Evolutionary conservation across 1,284 basidiomycete genomes (phyloP).

Genomic region (Leccinum pachyderme): DNA sequence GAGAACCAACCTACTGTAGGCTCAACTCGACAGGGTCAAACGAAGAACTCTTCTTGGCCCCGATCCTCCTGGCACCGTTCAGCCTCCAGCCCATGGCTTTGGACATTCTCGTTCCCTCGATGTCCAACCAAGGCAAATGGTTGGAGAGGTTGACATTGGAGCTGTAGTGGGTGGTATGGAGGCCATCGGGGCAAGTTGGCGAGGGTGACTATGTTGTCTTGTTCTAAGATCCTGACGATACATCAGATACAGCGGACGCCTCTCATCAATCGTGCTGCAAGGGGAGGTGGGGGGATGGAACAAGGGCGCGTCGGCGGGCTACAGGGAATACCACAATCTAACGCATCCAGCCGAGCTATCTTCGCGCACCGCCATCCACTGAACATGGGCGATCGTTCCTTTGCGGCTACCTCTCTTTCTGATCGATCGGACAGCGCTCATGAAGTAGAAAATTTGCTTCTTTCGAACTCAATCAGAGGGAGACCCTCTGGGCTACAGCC

Average conservation of each 20-base stretch:
- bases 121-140: constrained; percentile 17
- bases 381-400: constrained; percentile 39
- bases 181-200: constrained; percentile 51
- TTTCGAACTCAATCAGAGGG: constrained; percentile 26
- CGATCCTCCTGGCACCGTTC: constrained; percentile 19
- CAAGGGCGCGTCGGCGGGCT: constrained; percentile 24
- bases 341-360: constrained; percentile 12
- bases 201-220: neutral
- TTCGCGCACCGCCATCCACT: constrained; percentile 28
- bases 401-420: constrained; percentile 43
- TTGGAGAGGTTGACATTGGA: constrained; percentile 45
- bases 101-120: constrained; percentile 20
- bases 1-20: constrained; percentile 35
- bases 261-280: constrained; percentile 50
- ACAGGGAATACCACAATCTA: constrained; percentile 17
- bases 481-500: constrained; percentile 15
- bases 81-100: constrained; percentile 13
- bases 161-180: constrained; percentile 71
- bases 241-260: constrained; percentile 72
- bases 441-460: constrained; percentile 66
- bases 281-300: constrained; percentile 31
- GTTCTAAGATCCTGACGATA: constrained; percentile 1
- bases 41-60: constrained; percentile 65
- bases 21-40: constrained; percentile 78
- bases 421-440: constrained; percentile 66